A percentile compares a stretch with the other conserved stretches of the same genome.
phyloP scores from a whole-genome alignment of 116 monocot species.

The Zostera marina region DNA sequence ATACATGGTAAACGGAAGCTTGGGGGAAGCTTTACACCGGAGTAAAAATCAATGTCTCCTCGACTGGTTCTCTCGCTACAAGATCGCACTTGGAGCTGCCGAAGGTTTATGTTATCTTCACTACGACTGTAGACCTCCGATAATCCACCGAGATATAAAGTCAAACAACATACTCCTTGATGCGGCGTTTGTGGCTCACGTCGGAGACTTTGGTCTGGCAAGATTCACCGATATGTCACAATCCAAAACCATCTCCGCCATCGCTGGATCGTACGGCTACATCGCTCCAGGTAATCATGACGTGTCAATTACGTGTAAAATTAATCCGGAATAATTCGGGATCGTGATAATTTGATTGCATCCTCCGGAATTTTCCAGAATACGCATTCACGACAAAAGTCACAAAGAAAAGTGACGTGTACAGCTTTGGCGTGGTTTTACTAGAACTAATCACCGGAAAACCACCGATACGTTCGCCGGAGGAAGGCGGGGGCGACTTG shows the following conservation, averaged over 20 bases:
- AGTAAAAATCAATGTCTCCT: slow-evolving; percentile 24
- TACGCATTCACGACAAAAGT: slow-evolving; percentile 91
- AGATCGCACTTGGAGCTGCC: slow-evolving; percentile 52
- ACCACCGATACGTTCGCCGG: slow-evolving; percentile 60
- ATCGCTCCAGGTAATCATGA: slow-evolving; percentile 75
- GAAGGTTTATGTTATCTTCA: slow-evolving; percentile 66
- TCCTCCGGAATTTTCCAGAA: slow-evolving; percentile 19
- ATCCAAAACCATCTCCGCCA: slow-evolving; percentile 69
- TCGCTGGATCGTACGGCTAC: slow-evolving; percentile 82
- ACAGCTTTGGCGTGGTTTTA: slow-evolving; percentile 74
- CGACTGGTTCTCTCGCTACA: slow-evolving; percentile 56
- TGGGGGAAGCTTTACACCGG: slow-evolving; percentile 40
- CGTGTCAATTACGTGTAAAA: too few relatives aligned
- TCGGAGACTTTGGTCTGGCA: slow-evolving; percentile 74
- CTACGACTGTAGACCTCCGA: slow-evolving; percentile 49
- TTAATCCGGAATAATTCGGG: too few relatives aligned
- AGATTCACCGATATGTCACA: slow-evolving; percentile 44
- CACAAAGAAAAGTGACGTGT: slow-evolving; percentile 75
- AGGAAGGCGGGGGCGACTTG: slow-evolving; percentile 54
- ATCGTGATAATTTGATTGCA: too few relatives aligned
- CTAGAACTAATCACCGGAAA: slow-evolving; percentile 64
- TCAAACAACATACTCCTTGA: slow-evolving; percentile 64
- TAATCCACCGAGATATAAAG: slow-evolving; percentile 68
- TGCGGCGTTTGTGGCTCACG: slow-evolving; percentile 56
- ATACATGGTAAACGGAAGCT: slow-evolving; percentile 65